Evolutionary conservation across 179 eudicot genomes (phyloP), one percentile per base, ranked within the genome.

Genomic region (Spinacia oleracea): DNA sequence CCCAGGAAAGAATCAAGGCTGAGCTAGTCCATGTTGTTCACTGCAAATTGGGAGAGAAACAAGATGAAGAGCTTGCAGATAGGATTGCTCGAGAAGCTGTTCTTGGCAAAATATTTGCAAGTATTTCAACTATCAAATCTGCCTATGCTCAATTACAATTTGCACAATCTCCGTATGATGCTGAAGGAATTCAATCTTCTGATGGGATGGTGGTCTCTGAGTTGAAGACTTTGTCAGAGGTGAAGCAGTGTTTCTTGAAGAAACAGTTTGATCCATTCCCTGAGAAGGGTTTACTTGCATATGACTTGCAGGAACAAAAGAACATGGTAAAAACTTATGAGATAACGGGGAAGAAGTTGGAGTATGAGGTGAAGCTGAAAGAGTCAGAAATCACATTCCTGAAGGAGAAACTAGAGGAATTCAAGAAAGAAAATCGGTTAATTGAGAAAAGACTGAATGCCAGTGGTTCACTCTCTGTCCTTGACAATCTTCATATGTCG

Each of bases 91-190:
- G 78, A 23, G 89, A 84, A 66, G 87, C 87, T 63, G 76, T 87
- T 48, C 81, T 87, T 51, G 89, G 86, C 5, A 85, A 83, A 59
- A 23, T 81, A 60, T 89, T 89, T 60, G 87, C 90, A 1, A 87
- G 84, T 71, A 68, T 89, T 74, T 89, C 91, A 27, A 72, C 86
- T 2, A 79, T 89, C 58, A 89, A 87, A 75, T 86, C 89, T 38
- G 86, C 88, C 5, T 87, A 87, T 81, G 89, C 89, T 5, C 86
- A 85, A n/a, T 73, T 87, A 77, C 89, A 87, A 51, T 79, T 83
- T 58, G 86, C 87, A 32, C 88, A 87, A 76, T 83, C 86, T 58
- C 89, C 89, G 6, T 87, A 85, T 25, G 85, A 87, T 58, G 86
- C 77, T 15, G 86, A 78, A 20, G 81, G 87, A 12, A 85, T 87